These are phyloP conservation scores for Spatholobus suberectus DNA, from an alignment of 306 rosid species.

Conservation along the genomic window DNA sequence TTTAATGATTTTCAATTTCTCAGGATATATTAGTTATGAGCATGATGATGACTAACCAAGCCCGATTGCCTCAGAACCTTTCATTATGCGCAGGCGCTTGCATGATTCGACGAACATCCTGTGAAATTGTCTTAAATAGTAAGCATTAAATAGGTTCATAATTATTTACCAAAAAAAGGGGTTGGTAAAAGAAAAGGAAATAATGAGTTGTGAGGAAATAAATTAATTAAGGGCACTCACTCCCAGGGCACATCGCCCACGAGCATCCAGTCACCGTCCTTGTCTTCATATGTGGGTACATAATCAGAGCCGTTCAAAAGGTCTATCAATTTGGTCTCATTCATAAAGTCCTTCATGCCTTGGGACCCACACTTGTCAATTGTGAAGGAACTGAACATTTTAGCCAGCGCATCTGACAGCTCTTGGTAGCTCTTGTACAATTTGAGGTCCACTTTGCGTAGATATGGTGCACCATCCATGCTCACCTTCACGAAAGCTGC, in stretches of 20 bases:
- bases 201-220: too few species aligned
- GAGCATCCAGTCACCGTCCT: slow-evolving; percentile 96
- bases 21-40: too few species aligned
- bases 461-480: slow-evolving; percentile 93
- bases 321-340: slow-evolving; percentile 75
- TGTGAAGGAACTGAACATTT: slow-evolving; percentile 89
- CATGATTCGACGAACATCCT: slow-evolving; percentile 82
- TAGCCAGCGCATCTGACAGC: slow-evolving; percentile 71
- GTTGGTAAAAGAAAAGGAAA: background rate
- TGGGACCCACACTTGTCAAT: slow-evolving; percentile 71
- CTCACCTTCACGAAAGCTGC: slow-evolving; percentile 84
- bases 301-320: slow-evolving; percentile 80
- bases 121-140: background rate
- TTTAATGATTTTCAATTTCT: too few species aligned
- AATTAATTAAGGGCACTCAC: slow-evolving; percentile 62
- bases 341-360: slow-evolving; percentile 80
- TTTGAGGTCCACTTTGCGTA: slow-evolving; percentile 86
- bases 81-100: slow-evolving; percentile 85
- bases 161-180: background rate
- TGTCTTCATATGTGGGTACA: slow-evolving; percentile 81
- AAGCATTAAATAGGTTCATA: background rate
- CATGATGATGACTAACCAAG: slow-evolving; percentile 52
- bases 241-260: slow-evolving; percentile 97
- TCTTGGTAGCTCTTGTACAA: slow-evolving; percentile 78
- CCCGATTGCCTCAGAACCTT: slow-evolving; percentile 89